phyloP scores from a whole-genome alignment of 306 rosid species.

The Cicer judaicum region DNA sequence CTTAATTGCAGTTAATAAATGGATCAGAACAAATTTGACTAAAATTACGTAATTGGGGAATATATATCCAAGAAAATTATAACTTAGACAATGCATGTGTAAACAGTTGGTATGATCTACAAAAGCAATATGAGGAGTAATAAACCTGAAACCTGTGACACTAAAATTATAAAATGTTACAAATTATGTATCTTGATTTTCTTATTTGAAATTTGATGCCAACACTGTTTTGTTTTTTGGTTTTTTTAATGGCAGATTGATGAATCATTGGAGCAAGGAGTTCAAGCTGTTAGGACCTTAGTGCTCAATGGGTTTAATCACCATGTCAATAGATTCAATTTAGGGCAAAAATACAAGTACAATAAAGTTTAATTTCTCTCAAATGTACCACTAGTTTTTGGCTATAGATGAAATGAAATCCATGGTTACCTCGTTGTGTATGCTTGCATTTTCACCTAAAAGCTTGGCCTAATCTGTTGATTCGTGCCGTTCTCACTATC shows the following conservation, averaged over 20 bases:
- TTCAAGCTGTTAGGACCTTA: conserved; percentile 69
- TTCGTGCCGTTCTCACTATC: not conserved
- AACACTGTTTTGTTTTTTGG: not conserved
- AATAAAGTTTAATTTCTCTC: conserved; percentile 64
- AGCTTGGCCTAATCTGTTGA: not conserved
- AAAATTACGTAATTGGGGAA: not conserved
- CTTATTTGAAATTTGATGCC: not conserved
- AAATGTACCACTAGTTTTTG: conserved; percentile 12
- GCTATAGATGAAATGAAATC: conserved; percentile 36
- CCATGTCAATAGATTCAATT: conserved; percentile 70
- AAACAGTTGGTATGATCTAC: not conserved
- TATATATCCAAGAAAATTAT: not conserved
- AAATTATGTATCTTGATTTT: not conserved
- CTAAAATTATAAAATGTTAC: not conserved
- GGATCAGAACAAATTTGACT: not conserved
- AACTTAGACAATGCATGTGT: conserved; percentile 9
- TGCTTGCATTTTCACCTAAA: not conserved
- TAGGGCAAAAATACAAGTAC: conserved; percentile 86
- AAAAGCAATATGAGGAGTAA: conserved; percentile 26
- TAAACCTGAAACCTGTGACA: not conserved
- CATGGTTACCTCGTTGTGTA: conserved; percentile 22
- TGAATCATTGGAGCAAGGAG: conserved; percentile 77
- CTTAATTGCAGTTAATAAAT: conserved; percentile 18
- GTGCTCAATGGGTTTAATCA: conserved; percentile 68
- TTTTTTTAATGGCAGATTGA: conserved; percentile 60